Evolutionary conservation across 2,329 filamentous ascomycete species (phyloP), one percentile per base, ranked within the genome.

Genomic region (Fonsecaea pugnacius): DNA sequence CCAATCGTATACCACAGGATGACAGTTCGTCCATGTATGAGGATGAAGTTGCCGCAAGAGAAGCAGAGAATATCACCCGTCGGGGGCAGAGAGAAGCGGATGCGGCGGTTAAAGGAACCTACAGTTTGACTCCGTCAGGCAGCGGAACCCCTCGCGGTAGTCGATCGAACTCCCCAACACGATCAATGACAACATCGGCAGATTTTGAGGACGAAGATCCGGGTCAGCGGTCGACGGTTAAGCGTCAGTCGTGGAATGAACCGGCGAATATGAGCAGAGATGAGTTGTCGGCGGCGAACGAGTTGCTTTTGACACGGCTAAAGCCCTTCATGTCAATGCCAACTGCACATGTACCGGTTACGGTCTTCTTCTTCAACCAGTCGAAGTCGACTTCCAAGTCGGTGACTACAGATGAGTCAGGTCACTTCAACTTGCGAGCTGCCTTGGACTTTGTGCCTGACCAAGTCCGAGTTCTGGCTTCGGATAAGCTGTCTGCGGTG

Each of bases 321-420:
- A 89, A 88, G 14, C 95, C 95, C 0, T 99, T 99, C 75, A 85
- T 99, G 79, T 92, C 92, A 0, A 93, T 89, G 46, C 92, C 95
- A 0, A 80, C 93, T 62, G 86, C 89, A 0, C 86, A 89, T 57
- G 85, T 88, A 21, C 89, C 93, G 0, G 89, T 99, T 59, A 97
- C 92, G 0, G 82, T 96, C 0, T 97, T 98, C 80, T 98, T 99
- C 77, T 99, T 96, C 78, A 95, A 98, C 72, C 87, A 96, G 14
- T 79, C 84, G 2, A 84, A 88, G 57, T 96, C 94, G 0, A 89
- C 92, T 71, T 96, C 94, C 32, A 86, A 90, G 58, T 96, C 91
- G 0, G 87, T 96, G 3, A 84, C 86, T 67, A 99, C 96, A 0
- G 90, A 97, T 72, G 90, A 95, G 35, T 87, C 91, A 0, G 95